Base-by-base conservation (phyloP, 2,329 filamentous ascomycete species). In the Gliomastix tumulicola region DNA sequence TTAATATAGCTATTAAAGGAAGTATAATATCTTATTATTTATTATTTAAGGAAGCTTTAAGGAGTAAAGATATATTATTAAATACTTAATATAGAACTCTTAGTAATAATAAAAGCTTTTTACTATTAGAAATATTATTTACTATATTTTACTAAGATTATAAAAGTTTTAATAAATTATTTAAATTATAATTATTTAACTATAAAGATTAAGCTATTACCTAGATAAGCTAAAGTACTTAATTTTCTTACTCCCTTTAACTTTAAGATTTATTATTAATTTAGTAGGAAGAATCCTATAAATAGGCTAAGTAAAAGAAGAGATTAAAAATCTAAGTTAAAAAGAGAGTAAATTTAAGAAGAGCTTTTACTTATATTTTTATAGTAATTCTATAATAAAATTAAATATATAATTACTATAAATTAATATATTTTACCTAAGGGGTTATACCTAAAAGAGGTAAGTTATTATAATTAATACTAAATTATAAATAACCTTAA, bases 101-200 rank as follows among this genome's bases (percentile, higher is more conserved):
- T 9, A 54, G 57, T 44, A 41, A 35, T n/a, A 30, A 55, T 31
- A 47, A 33, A 31, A 54, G 52, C n/a, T 25, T 25, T 25, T n/a
- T 25, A 25, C n/a, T 25, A 25, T 25, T 25, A 9, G n/a, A 25
- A n/a, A n/a, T 25, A 20, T 35, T 31, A 35, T 18, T 22, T 25
- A 25, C 9, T 25, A 25, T 25, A 25, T 25, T n/a, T n/a, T n/a
- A n/a, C n/a, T n/a, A 25, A 25, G 9, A 25, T 25, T 25, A 25
- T 25, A 25, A 25, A 25, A 25, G 22, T n/a, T n/a, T 25, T 25
- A 9, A 25, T 9, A 25, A n/a, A 9, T 25, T 25, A 25, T 19
- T 21, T 21, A 35, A 32, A 13, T 35, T n/a, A 19, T 25, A 35
- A 10, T 30, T 28, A 16, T 11, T 38, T 34, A 28, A 23, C 6